Evolutionary conservation across 2,329 filamentous ascomycete species (phyloP).

Genomic region (Hypocrella siamensis): DNA sequence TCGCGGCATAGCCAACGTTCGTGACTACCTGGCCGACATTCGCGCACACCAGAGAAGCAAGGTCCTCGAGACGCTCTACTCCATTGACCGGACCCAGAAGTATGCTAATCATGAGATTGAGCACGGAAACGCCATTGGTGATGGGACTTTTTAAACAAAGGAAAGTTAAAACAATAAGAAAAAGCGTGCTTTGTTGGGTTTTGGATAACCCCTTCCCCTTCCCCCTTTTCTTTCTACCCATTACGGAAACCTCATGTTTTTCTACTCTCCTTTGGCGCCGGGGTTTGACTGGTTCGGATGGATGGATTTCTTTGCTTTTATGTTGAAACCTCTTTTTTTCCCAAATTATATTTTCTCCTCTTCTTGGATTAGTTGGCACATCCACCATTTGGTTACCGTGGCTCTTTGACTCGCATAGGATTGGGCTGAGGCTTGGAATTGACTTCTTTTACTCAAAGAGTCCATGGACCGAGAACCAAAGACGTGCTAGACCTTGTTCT

Average conservation of each 20-base stretch:
- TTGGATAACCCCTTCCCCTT: not conserved
- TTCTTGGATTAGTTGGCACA: too few relatives aligned
- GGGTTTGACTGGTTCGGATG: too few relatives aligned
- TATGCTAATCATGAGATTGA: constrained; percentile 12
- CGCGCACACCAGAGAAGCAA: constrained; percentile 69
- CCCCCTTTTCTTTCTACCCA: not conserved
- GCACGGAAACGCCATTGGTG: constrained; percentile 8
- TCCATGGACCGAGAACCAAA: too few relatives aligned
- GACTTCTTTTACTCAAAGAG: too few relatives aligned
- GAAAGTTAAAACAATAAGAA: too few relatives aligned
- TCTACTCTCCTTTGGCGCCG: too few relatives aligned
- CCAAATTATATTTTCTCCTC: not conserved
- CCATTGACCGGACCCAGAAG: constrained; percentile 5
- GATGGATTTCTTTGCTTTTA: not conserved
- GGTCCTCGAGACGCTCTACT: constrained; percentile 55
- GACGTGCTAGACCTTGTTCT: too few relatives aligned
- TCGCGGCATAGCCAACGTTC: constrained; percentile 62
- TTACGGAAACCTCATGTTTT: too few relatives aligned
- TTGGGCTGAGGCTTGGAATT: too few relatives aligned
- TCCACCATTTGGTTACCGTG: too few relatives aligned
- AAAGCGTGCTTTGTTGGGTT: not conserved
- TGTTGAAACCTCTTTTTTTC: not conserved
- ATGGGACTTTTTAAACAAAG: constrained; percentile 1
- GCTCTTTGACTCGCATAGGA: too few relatives aligned
- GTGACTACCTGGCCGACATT: constrained; percentile 60